Evolutionary conservation across 768 basidiomycete genomes (phyloP).

Genomic region (Serendipita sp.): DNA sequence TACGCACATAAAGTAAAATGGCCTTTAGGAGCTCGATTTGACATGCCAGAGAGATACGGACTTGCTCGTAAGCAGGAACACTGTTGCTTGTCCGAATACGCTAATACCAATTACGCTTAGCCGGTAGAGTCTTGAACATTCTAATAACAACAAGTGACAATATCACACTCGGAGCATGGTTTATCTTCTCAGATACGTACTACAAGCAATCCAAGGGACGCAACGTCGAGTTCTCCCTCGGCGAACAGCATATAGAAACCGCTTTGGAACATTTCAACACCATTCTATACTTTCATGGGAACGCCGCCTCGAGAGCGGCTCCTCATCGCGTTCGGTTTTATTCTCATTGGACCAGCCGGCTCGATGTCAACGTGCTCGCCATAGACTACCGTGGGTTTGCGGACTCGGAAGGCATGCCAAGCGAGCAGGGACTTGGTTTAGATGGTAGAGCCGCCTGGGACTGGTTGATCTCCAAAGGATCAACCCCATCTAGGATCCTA

Average conservation of each 20-base stretch:
- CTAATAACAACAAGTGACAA: conserved; percentile 61
- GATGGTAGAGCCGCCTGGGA: conserved; percentile 73
- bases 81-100: neutral
- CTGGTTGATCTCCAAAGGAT: conserved; percentile 51
- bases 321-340: conserved; percentile 54
- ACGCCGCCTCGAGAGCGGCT: conserved; percentile 64
- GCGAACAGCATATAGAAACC: conserved; percentile 29
- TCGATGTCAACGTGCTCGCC: conserved; percentile 61
- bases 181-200: conserved; percentile 50
- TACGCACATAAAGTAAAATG: conserved; percentile 54
- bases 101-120: conserved; percentile 24
- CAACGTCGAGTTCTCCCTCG: conserved; percentile 22
- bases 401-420: conserved; percentile 69
- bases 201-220: conserved; percentile 29
- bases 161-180: conserved; percentile 73
- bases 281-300: conserved; percentile 87
- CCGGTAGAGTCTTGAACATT: conserved; percentile 64
- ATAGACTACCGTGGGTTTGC: conserved; percentile 90
- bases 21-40: conserved; percentile 48
- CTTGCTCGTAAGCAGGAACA: conserved; percentile 47
- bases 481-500: conserved; percentile 41
- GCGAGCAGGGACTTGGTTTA: conserved; percentile 46
- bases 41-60: conserved; percentile 60
- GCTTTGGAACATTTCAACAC: conserved; percentile 51
- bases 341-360: conserved; percentile 43